phyloP scores from a whole-genome alignment of 2,329 filamentous ascomycete genomes.

The Aplosporella prunicola region DNA sequence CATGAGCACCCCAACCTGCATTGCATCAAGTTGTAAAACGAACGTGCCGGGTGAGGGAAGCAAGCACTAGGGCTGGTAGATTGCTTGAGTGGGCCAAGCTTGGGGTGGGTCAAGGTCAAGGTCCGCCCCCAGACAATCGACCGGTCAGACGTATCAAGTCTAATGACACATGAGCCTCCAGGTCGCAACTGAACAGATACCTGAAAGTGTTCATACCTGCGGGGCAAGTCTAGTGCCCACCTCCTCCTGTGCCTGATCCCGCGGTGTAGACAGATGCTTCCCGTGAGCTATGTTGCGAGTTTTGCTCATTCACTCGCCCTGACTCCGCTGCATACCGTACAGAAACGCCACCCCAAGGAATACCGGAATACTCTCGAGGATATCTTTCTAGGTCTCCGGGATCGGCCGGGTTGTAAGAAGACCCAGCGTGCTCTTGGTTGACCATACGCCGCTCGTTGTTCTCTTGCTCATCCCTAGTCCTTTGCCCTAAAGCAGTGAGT shows the following conservation, averaged over 20 bases:
- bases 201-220: too few species aligned
- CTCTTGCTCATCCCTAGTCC: slow-evolving; percentile 58
- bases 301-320: slow-evolving; percentile 37
- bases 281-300: slow-evolving; percentile 31
- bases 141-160: too few species aligned
- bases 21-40: too few species aligned
- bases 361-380: slow-evolving; percentile 48
- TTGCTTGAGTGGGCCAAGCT: too few species aligned
- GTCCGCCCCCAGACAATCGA: too few species aligned
- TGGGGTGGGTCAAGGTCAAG: too few species aligned
- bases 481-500: slow-evolving; percentile 49
- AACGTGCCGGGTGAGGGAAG: too few species aligned
- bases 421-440: slow-evolving; percentile 54
- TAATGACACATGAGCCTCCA: too few species aligned
- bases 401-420: slow-evolving; percentile 53
- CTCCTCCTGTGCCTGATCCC: slow-evolving; percentile 28
- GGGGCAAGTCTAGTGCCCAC: too few species aligned
- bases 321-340: slow-evolving; percentile 44
- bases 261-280: slow-evolving; percentile 31
- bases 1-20: too few species aligned
- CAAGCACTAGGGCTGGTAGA: too few species aligned
- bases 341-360: slow-evolving; percentile 64
- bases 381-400: slow-evolving; percentile 43
- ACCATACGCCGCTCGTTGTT: slow-evolving; percentile 52
- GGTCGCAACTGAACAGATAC: too few species aligned